Conservation (phyloP, 2,329 filamentous ascomycete species). For the Cladophialophora chaetospira region DNA sequence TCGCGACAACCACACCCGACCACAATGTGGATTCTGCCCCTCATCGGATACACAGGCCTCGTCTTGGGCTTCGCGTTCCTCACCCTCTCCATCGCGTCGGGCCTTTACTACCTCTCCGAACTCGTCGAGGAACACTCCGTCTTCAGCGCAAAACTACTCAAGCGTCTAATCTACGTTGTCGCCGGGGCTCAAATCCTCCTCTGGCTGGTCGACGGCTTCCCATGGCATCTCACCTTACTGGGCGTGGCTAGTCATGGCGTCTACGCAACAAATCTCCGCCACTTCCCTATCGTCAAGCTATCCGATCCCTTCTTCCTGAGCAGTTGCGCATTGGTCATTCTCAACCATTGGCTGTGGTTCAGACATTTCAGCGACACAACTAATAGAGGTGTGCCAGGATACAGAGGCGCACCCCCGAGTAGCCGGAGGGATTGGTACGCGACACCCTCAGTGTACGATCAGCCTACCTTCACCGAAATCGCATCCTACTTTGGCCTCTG, state of each 20-base stretch:
- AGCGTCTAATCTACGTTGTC: constrained; percentile 79
- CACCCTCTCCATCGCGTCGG: constrained; percentile 96
- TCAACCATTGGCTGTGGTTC: constrained; percentile 97
- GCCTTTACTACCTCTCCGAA: constrained; percentile 96
- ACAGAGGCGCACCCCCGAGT: constrained; percentile 49
- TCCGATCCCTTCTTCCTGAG: constrained; percentile 82
- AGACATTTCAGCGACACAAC: constrained; percentile 73
- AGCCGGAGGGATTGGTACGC: constrained; percentile 40
- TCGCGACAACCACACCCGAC: neutral
- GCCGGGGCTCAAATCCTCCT: constrained; percentile 74
- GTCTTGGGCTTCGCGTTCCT: constrained; percentile 89
- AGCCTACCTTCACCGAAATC: constrained; percentile 89
- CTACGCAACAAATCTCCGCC: constrained; percentile 83
- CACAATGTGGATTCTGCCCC: constrained; percentile 91
- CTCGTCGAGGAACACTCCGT: constrained; percentile 98
- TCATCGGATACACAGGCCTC: constrained; percentile 86
- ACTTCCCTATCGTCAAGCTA: constrained; percentile 77
- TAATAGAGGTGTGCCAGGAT: constrained; percentile 39
- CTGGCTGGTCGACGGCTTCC: constrained; percentile 81
- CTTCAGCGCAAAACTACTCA: constrained; percentile 82
- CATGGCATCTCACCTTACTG: constrained; percentile 70
- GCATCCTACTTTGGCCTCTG: constrained; percentile 95
- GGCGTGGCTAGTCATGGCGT: constrained; percentile 79
- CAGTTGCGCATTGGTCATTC: constrained; percentile 80
- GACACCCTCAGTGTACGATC: constrained; percentile 39